Evolutionary conservation across 2,329 filamentous ascomycete genomes (phyloP).

Genomic region (Beauveria scarabaeidicola): DNA sequence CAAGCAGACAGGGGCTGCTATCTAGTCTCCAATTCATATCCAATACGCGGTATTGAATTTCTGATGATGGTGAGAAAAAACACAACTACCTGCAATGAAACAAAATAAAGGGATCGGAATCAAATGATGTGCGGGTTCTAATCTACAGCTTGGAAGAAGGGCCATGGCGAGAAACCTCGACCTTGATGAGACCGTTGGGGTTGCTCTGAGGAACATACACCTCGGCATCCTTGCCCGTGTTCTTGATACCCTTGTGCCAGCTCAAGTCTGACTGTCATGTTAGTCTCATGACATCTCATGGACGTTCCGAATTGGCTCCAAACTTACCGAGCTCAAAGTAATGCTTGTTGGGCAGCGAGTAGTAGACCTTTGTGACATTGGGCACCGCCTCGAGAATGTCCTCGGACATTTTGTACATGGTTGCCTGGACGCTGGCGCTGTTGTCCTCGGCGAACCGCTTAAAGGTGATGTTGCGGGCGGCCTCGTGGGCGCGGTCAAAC

Average conservation of each 20-base stretch:
- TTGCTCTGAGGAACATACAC: conserved; percentile 89
- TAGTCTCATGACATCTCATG: conserved; percentile 9
- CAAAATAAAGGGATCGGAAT: neutral
- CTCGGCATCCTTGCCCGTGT: conserved; percentile 90
- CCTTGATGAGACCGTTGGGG: conserved; percentile 93
- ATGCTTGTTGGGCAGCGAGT: conserved; percentile 93
- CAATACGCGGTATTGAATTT: neutral
- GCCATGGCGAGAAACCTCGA: conserved; percentile 60
- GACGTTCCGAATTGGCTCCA: no score
- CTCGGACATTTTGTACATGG: conserved; percentile 98
- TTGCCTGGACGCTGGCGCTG: conserved; percentile 88
- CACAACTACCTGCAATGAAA: neutral
- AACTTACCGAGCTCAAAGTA: conserved; percentile 88
- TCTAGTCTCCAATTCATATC: neutral
- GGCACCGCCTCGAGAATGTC: conserved; percentile 71
- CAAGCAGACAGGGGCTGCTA: neutral
- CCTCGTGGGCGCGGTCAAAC: conserved; percentile 73
- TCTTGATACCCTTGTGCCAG: conserved; percentile 94
- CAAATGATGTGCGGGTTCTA: neutral
- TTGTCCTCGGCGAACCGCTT: conserved; percentile 84
- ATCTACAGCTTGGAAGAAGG: conserved; percentile 7
- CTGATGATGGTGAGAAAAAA: neutral
- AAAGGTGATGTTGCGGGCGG: conserved; percentile 77
- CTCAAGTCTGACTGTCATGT: conserved; percentile 58
- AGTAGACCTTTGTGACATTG: conserved; percentile 64